phyloP scores from a whole-genome alignment of 768 basidiomycete genomes.

The Collybia mongolica region DNA sequence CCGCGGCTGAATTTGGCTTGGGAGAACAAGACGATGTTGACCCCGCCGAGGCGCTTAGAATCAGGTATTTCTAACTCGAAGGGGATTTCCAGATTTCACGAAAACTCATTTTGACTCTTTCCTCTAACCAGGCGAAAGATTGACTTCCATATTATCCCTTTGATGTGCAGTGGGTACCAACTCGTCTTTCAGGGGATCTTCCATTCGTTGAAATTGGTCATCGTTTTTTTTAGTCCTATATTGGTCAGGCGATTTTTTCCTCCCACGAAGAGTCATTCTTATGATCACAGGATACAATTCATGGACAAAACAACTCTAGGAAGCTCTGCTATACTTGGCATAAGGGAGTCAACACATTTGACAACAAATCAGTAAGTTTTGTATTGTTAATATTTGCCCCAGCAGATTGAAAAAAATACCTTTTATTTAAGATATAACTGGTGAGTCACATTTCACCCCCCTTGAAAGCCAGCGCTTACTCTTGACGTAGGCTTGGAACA shows the following conservation, averaged over 20 bases:
- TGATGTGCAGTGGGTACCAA: conserved; percentile 64
- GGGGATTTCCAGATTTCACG: background rate
- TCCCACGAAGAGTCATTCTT: background rate
- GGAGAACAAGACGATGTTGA: conserved; percentile 44
- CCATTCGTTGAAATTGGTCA: conserved; percentile 1
- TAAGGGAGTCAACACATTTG: conserved; percentile 61
- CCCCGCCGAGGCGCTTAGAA: conserved; percentile 46
- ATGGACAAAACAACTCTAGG: conserved; percentile 79
- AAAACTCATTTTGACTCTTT: background rate
- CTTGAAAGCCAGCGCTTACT: background rate
- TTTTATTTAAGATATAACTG: background rate
- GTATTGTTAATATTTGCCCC: background rate
- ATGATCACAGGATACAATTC: conserved; percentile 58
- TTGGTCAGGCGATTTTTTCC: conserved; percentile 32
- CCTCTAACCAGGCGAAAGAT: conserved; percentile 51
- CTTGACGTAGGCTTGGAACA: conserved; percentile 59
- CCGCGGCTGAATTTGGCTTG: conserved; percentile 56
- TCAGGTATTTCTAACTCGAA: conserved; percentile 39
- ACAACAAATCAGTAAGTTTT: conserved; percentile 58
- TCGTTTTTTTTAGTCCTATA: conserved; percentile 43
- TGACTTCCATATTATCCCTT: conserved; percentile 62
- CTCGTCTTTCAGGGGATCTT: background rate
- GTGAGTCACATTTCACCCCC: background rate
- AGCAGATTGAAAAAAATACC: too few relatives aligned
- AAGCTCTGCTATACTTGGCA: conserved; percentile 67